Evolutionary conservation across 2,329 filamentous ascomycete species (phyloP).

Genomic region (Pseudopithomyces maydicus): DNA sequence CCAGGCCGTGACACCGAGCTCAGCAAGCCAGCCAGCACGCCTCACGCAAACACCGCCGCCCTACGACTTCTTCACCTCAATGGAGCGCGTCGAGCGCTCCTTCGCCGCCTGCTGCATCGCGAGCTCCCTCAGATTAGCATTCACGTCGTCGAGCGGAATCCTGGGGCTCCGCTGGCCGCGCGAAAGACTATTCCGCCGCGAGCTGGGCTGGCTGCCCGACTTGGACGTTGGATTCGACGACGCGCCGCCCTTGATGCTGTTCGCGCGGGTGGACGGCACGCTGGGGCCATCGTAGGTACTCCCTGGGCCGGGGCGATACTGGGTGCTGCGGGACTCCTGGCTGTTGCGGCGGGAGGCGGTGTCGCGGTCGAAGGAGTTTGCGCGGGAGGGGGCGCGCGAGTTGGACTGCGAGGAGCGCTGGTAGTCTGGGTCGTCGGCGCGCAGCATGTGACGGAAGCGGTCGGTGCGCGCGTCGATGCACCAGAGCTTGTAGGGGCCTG

Average conservation of each 20-base stretch:
- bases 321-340: conserved; percentile 37
- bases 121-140: conserved; percentile 29
- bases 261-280: conserved; percentile 32
- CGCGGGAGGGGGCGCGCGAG: conserved; percentile 21
- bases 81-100: conserved; percentile 1
- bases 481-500: conserved; percentile 57
- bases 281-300: conserved; percentile 33
- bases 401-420: conserved; percentile 20
- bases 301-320: conserved; percentile 28
- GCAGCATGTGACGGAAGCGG: conserved; percentile 46
- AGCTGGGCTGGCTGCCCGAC: conserved; percentile 28
- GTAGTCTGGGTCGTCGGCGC: conserved; percentile 45
- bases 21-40: background rate
- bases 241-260: conserved; percentile 30
- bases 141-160: conserved; percentile 37
- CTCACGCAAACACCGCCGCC: background rate
- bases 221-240: conserved; percentile 25
- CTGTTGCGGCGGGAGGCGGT: conserved; percentile 17
- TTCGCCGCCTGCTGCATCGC: conserved; percentile 33
- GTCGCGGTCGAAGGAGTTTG: conserved; percentile 28
- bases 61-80: background rate
- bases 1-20: no score
- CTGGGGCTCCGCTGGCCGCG: conserved; percentile 30
- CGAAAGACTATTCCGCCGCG: conserved; percentile 30
- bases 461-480: conserved; percentile 49